These are phyloP conservation scores for Alternaria burnsii DNA, from an alignment of 2,329 filamentous ascomycete species.

Conservation along the genomic window DNA sequence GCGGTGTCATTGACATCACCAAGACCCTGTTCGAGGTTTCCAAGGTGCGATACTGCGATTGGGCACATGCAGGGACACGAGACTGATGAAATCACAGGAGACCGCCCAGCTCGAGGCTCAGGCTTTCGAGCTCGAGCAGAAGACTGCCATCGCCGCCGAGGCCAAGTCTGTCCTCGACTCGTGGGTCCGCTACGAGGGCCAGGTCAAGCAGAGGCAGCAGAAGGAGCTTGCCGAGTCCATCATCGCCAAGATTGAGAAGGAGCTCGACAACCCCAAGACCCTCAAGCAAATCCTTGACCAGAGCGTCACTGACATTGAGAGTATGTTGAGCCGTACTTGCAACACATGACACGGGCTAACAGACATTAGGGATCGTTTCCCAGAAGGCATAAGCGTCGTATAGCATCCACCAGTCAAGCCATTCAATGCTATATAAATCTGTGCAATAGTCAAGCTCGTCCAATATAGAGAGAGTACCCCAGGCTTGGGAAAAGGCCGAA, in stretches of 20 bases:
- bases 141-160: slow-evolving; percentile 88
- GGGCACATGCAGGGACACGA: slow-evolving; percentile 13
- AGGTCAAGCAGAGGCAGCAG: slow-evolving; percentile 99
- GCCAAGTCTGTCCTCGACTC: slow-evolving; percentile 96
- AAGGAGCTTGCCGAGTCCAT: slow-evolving; percentile 90
- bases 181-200: slow-evolving; percentile 97
- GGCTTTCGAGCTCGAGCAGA: slow-evolving; percentile 97
- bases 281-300: slow-evolving; percentile 98
- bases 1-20: slow-evolving; percentile 93
- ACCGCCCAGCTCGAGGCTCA: slow-evolving; percentile 95
- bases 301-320: slow-evolving; percentile 95
- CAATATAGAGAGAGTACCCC: slow-evolving; percentile 47
- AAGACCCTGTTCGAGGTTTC: slow-evolving; percentile 97
- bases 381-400: slow-evolving; percentile 50
- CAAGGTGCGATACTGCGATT: slow-evolving; percentile 72
- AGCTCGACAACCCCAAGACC: slow-evolving; percentile 96
- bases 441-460: slow-evolving; percentile 52
- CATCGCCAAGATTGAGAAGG: slow-evolving; percentile 98
- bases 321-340: slow-evolving; percentile 61
- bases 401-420: slow-evolving; percentile 39
- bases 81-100: slow-evolving; percentile 68
- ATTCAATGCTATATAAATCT: slow-evolving; percentile 52
- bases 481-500: slow-evolving; percentile 38
- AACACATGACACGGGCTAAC: slow-evolving; percentile 26
- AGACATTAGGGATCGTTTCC: slow-evolving; percentile 45